A percentile compares a stretch with the other conserved stretches of the same genome.
Conservation (phyloP, 257 asterid genomes). For the Oldenlandia corymbosa region DNA sequence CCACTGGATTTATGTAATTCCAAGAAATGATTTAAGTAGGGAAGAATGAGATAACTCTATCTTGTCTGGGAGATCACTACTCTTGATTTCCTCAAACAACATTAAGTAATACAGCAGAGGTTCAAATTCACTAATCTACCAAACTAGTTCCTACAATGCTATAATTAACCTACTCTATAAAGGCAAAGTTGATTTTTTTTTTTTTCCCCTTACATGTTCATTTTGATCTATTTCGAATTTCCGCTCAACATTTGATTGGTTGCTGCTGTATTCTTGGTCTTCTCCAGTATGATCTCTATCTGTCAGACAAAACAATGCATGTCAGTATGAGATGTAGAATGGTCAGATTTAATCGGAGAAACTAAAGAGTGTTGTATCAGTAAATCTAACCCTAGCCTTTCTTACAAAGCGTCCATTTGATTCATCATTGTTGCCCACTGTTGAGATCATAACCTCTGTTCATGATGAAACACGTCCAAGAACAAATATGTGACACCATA, state of each 20-base stretch:
- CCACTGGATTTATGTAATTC: background rate
- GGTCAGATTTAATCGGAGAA: background rate
- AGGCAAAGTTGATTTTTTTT: no score
- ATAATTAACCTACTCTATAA: background rate
- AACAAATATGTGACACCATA: no score
- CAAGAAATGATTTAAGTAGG: background rate
- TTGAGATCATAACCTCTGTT: slow-evolving; percentile 18
- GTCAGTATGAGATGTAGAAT: background rate
- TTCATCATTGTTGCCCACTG: slow-evolving; percentile 6
- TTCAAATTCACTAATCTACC: background rate
- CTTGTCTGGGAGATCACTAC: background rate
- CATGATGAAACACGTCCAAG: background rate
- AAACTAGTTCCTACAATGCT: background rate
- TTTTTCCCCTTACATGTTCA: background rate
- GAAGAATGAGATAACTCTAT: background rate
- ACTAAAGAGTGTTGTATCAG: background rate
- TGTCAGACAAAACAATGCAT: background rate
- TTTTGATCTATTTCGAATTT: background rate
- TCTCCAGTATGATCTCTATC: slow-evolving; percentile 16
- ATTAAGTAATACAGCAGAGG: background rate
- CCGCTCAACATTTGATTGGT: background rate
- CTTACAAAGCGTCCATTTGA: slow-evolving; percentile 9
- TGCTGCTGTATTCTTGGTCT: background rate
- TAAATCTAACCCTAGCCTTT: slow-evolving; percentile 18
- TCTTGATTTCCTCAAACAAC: background rate